A percentile compares a stretch with the other conserved stretches of the same genome.
Evolutionary conservation across 2,329 filamentous ascomycete species (phyloP).

Genomic region (Hymenoscyphus occultus): DNA sequence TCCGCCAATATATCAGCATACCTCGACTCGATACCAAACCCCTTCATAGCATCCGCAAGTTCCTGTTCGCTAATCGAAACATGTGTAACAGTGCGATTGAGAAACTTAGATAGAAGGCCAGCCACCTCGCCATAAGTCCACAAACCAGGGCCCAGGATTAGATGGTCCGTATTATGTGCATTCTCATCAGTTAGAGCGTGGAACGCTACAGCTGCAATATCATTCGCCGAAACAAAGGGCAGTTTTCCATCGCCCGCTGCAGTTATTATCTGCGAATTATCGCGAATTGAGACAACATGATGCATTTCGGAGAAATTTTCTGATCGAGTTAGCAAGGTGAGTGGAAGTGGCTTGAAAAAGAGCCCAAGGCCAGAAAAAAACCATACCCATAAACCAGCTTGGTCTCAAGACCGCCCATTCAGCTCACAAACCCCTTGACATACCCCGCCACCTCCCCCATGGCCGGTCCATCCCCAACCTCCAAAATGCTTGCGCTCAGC

Average conservation of each 20-base stretch:
- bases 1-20: conserved; percentile 23
- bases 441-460: conserved; percentile 41
- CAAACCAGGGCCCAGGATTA: conserved; percentile 36
- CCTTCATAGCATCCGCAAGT: conserved; percentile 14
- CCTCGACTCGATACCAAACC: conserved; percentile 16
- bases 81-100: conserved; percentile 23
- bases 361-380: neutral
- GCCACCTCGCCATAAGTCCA: conserved; percentile 37
- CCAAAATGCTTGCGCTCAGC: conserved; percentile 40
- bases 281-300: conserved; percentile 36
- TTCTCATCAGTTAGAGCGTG: conserved; percentile 40
- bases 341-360: neutral
- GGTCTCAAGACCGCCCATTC: conserved; percentile 46
- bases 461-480: conserved; percentile 37
- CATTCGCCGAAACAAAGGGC: conserved; percentile 46
- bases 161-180: conserved; percentile 42
- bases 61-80: conserved; percentile 22
- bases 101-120: conserved; percentile 17
- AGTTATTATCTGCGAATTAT: conserved; percentile 43
- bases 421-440: conserved; percentile 40
- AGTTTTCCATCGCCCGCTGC: conserved; percentile 44
- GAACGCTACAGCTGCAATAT: conserved; percentile 47
- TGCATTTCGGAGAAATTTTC: conserved; percentile 45
- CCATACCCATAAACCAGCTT: conserved; percentile 48
- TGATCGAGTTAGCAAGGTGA: conserved; percentile 21